Conservation (phyloP, 179 eudicot species). For the Silene noctiflora region DNA sequence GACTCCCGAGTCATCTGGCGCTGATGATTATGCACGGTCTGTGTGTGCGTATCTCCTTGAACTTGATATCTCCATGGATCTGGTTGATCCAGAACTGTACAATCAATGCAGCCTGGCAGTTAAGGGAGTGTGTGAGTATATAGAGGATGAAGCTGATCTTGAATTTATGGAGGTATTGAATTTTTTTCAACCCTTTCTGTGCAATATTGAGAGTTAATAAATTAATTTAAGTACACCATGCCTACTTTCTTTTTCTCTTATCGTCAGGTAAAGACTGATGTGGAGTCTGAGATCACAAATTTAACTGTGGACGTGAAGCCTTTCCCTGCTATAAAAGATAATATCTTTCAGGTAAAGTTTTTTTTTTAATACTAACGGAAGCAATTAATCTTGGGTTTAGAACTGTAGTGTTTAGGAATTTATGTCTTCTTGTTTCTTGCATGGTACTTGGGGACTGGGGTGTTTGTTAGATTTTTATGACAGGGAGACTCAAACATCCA, state of each 20-base stretch:
- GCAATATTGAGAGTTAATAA: background rate
- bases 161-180: slow-evolving; percentile 48
- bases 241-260: slow-evolving; percentile 14
- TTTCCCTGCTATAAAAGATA: slow-evolving; percentile 49
- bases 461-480: background rate
- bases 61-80: slow-evolving; percentile 77
- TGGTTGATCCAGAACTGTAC: slow-evolving; percentile 66
- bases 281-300: slow-evolving; percentile 31
- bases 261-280: slow-evolving; percentile 42
- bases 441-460: background rate
- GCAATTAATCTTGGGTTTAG: background rate
- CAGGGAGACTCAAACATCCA: background rate
- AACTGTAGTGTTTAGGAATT: background rate
- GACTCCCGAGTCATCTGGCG: slow-evolving; percentile 33
- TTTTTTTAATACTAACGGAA: background rate
- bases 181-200: background rate
- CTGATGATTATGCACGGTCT: slow-evolving; percentile 37
- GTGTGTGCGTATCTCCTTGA: slow-evolving; percentile 57
- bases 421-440: background rate
- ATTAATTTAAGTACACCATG: background rate
- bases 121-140: slow-evolving; percentile 33
- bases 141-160: slow-evolving; percentile 42
- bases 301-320: slow-evolving; percentile 34
- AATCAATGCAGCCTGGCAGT: slow-evolving; percentile 48
- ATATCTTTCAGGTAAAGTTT: slow-evolving; percentile 61